A percentile compares a stretch with the other conserved stretches of the same genome.
These are phyloP conservation scores for Cydonia oblonga DNA, from an alignment of 331 rosid species.

Conservation along the genomic window DNA sequence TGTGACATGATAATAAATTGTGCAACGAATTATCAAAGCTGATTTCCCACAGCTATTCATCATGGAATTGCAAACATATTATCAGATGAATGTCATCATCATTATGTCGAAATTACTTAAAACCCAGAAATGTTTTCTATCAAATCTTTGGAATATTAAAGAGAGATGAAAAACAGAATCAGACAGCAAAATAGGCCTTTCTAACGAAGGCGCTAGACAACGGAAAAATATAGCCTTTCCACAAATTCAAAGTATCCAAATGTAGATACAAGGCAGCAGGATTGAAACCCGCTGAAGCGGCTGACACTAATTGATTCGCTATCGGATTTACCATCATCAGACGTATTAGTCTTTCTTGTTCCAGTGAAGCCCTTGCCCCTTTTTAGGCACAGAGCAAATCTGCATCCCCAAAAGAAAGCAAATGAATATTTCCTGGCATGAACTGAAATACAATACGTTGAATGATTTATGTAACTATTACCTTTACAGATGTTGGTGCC, in stretches of 20 bases:
- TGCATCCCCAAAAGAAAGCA: conserved; percentile 35
- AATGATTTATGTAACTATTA: conserved; percentile 18
- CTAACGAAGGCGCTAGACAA: not conserved
- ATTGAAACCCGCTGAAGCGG: conserved; percentile 11
- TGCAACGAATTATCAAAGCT: not conserved
- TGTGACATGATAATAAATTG: not conserved
- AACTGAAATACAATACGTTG: not conserved
- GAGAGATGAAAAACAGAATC: not conserved
- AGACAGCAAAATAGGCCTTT: not conserved
- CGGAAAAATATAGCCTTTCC: conserved; percentile 4
- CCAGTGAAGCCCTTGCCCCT: conserved; percentile 16
- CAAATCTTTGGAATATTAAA: too few species aligned
- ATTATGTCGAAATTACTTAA: too few species aligned
- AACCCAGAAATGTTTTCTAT: too few species aligned
- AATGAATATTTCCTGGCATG: conserved; percentile 15
- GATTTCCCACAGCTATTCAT: not conserved
- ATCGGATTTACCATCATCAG: conserved; percentile 11
- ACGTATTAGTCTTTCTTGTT: conserved; percentile 14
- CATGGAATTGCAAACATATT: not conserved
- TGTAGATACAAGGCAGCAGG: conserved; percentile 5
- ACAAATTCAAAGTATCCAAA: not conserved
- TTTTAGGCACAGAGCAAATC: conserved; percentile 20
- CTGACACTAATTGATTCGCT: conserved; percentile 3
- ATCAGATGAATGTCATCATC: too few species aligned
- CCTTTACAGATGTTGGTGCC: conserved; percentile 26